Conservation (phyloP, 768 basidiomycete species). For the Lactarius pseudohatsudake region DNA sequence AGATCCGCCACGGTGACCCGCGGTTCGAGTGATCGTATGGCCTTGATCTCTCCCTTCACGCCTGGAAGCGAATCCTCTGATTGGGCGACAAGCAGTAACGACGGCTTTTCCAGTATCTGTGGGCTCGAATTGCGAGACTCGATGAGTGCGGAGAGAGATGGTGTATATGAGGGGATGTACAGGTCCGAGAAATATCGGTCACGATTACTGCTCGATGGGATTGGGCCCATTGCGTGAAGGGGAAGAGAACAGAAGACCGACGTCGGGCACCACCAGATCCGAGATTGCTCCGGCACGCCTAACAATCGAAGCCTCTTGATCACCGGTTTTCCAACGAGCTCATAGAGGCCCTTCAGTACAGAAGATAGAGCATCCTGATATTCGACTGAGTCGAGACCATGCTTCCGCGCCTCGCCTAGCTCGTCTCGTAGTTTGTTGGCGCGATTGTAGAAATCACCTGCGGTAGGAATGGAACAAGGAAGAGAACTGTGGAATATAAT, state of each 20-base stretch:
- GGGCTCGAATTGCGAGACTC: too few relatives aligned
- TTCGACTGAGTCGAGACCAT: background rate
- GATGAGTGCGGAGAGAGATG: background rate
- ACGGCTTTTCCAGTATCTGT: too few relatives aligned
- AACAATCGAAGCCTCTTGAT: background rate
- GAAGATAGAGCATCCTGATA: background rate
- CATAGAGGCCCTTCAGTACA: background rate
- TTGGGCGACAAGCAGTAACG: too few relatives aligned
- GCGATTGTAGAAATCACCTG: background rate
- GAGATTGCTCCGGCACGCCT: slow-evolving; percentile 1
- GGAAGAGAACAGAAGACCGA: slow-evolving; percentile 12
- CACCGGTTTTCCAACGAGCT: slow-evolving; percentile 1
- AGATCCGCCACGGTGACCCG: too few relatives aligned
- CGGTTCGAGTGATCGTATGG: too few relatives aligned
- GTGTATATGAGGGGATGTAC: slow-evolving; percentile 9
- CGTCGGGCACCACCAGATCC: background rate
- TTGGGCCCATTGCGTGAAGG: slow-evolving; percentile 11
- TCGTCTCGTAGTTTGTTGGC: background rate
- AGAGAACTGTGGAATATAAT: background rate
- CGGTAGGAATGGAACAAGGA: background rate
- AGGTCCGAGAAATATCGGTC: slow-evolving; percentile 16
- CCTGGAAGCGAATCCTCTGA: too few relatives aligned
- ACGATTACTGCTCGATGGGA: slow-evolving; percentile 1
- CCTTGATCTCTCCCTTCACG: too few relatives aligned
- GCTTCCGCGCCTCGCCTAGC: background rate